phyloP scores from a whole-genome alignment of 2,329 filamentous ascomycete species.

The Penicillium freii region DNA sequence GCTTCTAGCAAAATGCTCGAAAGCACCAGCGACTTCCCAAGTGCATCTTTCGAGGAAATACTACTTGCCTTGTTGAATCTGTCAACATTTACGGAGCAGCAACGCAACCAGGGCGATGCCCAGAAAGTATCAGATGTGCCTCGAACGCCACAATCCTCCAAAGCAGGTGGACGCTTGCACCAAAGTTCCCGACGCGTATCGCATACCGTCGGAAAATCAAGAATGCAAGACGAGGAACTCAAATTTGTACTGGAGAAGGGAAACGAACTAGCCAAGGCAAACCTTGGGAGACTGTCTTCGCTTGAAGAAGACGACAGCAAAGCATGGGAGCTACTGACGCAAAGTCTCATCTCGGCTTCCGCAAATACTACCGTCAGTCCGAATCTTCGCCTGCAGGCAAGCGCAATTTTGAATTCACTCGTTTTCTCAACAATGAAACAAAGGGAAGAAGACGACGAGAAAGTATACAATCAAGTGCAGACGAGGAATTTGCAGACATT shows the following conservation, averaged over 20 bases:
- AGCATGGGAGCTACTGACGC: constrained; percentile 71
- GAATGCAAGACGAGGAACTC: constrained; percentile 45
- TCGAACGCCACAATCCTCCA: constrained; percentile 25
- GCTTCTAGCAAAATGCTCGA: constrained; percentile 85
- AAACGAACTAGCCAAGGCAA: constrained; percentile 69
- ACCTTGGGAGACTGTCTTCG: constrained; percentile 69
- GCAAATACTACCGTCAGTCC: constrained; percentile 39
- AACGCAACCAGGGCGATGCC: constrained; percentile 47
- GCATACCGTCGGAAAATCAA: constrained; percentile 40
- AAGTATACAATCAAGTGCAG: constrained; percentile 63
- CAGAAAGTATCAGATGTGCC: constrained; percentile 55
- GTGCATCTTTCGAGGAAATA: constrained; percentile 74
- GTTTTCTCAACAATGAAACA: constrained; percentile 46
- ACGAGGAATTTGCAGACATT: constrained; percentile 68
- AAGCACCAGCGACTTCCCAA: constrained; percentile 87
- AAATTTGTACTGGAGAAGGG: constrained; percentile 67
- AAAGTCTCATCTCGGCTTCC: constrained; percentile 51
- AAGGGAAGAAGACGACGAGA: constrained; percentile 38
- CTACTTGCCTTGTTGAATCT: constrained; percentile 72
- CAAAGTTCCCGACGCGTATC: constrained; percentile 43
- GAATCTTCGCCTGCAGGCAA: constrained; percentile 51
- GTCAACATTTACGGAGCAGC: constrained; percentile 48
- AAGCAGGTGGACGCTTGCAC: constrained; percentile 32
- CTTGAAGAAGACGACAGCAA: constrained; percentile 62
- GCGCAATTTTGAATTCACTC: constrained; percentile 58